These are phyloP conservation scores for Sporothrix pseudoabietina DNA, from an alignment of 2,329 filamentous ascomycete genomes.

Conservation along the genomic window DNA sequence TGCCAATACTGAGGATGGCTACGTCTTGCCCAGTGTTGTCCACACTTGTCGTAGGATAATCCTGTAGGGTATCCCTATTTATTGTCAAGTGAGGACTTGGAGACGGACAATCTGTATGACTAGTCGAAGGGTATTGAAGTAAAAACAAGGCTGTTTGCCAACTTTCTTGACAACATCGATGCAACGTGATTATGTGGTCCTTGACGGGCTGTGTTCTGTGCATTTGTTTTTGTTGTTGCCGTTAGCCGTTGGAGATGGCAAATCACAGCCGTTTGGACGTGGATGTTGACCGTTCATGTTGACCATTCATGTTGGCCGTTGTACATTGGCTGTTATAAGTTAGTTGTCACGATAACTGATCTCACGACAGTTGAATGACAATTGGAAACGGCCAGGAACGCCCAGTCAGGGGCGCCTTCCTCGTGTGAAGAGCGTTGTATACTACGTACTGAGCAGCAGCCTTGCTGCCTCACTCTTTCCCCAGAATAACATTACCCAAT, in stretches of 20 bases:
- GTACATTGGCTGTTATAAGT: no score
- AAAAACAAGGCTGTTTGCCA: slow-evolving; percentile 17
- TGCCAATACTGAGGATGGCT: background rate
- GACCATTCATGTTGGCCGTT: no score
- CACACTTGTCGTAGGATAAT: background rate
- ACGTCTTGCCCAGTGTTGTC: slow-evolving; percentile 6
- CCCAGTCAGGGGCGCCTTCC: no score
- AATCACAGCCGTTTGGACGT: no score
- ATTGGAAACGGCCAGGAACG: no score
- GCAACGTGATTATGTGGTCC: background rate
- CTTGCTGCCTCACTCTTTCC: background rate
- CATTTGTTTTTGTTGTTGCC: background rate
- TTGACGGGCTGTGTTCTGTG: no score
- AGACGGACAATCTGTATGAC: slow-evolving; percentile 24
- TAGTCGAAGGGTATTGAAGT: slow-evolving; percentile 18
- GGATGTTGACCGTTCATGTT: no score
- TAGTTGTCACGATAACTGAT: no score
- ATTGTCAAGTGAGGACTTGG: background rate
- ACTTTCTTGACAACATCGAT: background rate
- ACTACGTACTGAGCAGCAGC: background rate
- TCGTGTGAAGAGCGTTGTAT: no score
- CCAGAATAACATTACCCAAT: background rate
- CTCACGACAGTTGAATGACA: no score
- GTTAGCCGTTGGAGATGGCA: background rate
- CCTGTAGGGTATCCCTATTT: background rate